phyloP scores from a whole-genome alignment of 163 green algal species.

The Chloromonas sp. region DNA sequence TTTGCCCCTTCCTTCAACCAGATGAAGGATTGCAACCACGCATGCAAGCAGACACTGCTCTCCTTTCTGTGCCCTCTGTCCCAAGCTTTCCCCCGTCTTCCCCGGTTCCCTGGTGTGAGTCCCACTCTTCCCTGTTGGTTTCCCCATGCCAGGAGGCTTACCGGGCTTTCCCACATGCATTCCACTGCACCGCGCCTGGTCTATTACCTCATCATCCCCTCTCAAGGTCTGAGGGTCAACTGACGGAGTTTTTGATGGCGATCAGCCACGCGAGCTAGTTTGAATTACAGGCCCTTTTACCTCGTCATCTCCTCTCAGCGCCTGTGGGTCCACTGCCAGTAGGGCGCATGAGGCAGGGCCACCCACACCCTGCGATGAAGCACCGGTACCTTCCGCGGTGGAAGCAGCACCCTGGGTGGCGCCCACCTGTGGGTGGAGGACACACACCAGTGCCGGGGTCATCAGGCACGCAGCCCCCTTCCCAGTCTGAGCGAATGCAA shows the following conservation, averaged over 20 bases:
- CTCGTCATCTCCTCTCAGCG: conserved; percentile 47
- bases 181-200: background rate
- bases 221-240: background rate
- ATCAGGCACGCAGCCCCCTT: no score
- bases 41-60: no score
- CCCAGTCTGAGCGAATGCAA: no score
- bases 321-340: conserved; percentile 33
- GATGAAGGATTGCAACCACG: no score
- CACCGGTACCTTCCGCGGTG: background rate
- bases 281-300: conserved; percentile 8
- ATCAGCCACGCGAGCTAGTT: no score
- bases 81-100: no score
- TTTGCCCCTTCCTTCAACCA: no score
- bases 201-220: background rate
- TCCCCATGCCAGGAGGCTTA: background rate
- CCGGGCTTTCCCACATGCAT: background rate
- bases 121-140: background rate
- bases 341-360: conserved; percentile 6
- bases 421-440: background rate
- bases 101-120: no score
- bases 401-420: background rate
- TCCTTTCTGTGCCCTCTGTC: no score
- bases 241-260: no score
- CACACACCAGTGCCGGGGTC: no score
- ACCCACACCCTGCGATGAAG: background rate